phyloP scores from a whole-genome alignment of 768 basidiomycete species.

The Naganishia randhawae region DNA sequence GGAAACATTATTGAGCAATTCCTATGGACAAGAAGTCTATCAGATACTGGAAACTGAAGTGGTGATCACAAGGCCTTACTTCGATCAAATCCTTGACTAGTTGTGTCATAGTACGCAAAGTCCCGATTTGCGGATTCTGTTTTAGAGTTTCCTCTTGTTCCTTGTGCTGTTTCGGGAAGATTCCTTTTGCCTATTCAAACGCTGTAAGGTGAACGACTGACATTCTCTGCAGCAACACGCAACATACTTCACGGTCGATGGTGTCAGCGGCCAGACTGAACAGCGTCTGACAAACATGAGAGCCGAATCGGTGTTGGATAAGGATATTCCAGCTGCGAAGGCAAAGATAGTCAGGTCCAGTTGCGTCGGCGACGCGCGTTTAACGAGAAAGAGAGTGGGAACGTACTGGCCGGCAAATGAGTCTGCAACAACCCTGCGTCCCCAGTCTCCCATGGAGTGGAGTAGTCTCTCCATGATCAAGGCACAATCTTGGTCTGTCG shows the following conservation, averaged over 20 bases:
- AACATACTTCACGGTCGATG: constrained; percentile 52
- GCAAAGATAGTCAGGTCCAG: background rate
- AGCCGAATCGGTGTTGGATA: constrained; percentile 75
- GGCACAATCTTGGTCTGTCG: constrained; percentile 92
- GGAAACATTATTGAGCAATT: constrained; percentile 64
- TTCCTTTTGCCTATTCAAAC: constrained; percentile 25
- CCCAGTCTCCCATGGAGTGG: constrained; percentile 93
- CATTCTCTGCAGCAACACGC: constrained; percentile 21
- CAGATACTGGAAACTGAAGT: background rate
- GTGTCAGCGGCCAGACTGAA: constrained; percentile 57
- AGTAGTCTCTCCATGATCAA: constrained; percentile 81
- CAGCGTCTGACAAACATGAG: constrained; percentile 91
- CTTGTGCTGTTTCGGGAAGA: constrained; percentile 51
- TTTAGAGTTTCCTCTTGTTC: constrained; percentile 32
- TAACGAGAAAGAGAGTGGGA: background rate
- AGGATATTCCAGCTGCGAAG: constrained; percentile 33
- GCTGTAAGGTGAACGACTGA: background rate
- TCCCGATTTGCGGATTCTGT: constrained; percentile 26
- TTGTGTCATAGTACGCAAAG: constrained; percentile 50
- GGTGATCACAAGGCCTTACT: constrained; percentile 32
- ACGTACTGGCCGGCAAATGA: constrained; percentile 74
- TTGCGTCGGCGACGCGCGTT: background rate
- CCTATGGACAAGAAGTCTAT: constrained; percentile 53
- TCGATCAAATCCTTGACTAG: constrained; percentile 29
- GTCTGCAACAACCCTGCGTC: constrained; percentile 84